Evolutionary conservation across 495 filamentous ascomycete genomes (phyloP).

Genomic region (Xylaria longipes): DNA sequence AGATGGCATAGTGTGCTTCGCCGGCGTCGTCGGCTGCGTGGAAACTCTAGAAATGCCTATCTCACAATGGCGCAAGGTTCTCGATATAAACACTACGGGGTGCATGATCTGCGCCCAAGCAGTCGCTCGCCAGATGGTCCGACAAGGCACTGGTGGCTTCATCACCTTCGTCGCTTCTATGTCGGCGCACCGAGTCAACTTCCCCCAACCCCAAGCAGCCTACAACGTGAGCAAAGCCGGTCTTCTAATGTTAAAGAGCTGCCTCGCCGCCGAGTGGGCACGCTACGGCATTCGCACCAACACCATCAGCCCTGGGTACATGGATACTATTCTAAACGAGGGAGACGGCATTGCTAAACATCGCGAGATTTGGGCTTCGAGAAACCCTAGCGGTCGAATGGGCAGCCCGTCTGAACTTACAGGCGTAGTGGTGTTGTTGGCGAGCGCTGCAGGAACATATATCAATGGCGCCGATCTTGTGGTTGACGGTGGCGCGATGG

Average conservation of each 20-base stretch:
- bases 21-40: conserved; percentile 64
- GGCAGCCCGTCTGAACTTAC: conserved; percentile 64
- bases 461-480: conserved; percentile 57
- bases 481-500: conserved; percentile 7
- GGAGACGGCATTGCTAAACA: conserved; percentile 48
- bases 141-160: conserved; percentile 53
- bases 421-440: conserved; percentile 64
- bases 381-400: conserved; percentile 60
- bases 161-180: conserved; percentile 69
- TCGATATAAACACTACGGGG: conserved; percentile 70
- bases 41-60: conserved; percentile 58
- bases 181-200: conserved; percentile 66
- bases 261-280: conserved; percentile 67
- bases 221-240: conserved; percentile 72
- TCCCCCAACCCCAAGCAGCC: conserved; percentile 65
- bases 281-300: conserved; percentile 66
- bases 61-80: conserved; percentile 57
- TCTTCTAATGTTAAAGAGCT: conserved; percentile 58
- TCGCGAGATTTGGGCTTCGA: conserved; percentile 39
- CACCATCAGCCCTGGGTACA: conserved; percentile 70
- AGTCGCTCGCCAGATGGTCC: conserved; percentile 57
- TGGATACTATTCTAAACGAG: conserved; percentile 74
- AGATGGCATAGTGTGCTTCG: conserved; percentile 65
- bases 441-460: conserved; percentile 63
- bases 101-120: conserved; percentile 69